phyloP scores from a whole-genome alignment of 345 rosid species.

The Citrus reticulata region DNA sequence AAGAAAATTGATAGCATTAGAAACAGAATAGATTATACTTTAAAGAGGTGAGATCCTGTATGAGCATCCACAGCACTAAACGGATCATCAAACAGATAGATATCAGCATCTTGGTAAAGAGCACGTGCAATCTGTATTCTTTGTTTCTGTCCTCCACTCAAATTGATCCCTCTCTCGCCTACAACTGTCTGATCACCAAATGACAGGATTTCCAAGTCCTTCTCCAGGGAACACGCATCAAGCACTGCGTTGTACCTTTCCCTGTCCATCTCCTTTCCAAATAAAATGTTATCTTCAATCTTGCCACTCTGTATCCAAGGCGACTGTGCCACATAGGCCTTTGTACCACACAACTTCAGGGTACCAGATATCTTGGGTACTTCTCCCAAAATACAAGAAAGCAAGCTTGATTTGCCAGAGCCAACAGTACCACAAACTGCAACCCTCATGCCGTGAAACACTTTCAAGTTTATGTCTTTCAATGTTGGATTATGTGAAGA shows the following conservation, averaged over 20 bases:
- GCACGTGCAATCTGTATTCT: constrained; percentile 85
- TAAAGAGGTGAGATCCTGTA: constrained; percentile 80
- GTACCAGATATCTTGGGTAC: constrained; percentile 63
- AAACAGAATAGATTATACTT: constrained; percentile 29
- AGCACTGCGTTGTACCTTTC: constrained; percentile 55
- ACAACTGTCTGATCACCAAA: constrained; percentile 80
- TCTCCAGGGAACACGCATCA: constrained; percentile 66
- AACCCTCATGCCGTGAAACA: constrained; percentile 54
- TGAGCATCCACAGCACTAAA: constrained; percentile 93
- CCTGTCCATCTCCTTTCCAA: constrained; percentile 67
- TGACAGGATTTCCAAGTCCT: constrained; percentile 68
- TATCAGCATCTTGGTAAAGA: constrained; percentile 80
- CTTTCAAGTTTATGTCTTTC: constrained; percentile 50
- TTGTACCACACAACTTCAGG: constrained; percentile 57
- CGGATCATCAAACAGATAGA: constrained; percentile 86
- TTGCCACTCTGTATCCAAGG: constrained; percentile 92
- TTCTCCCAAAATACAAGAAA: constrained; percentile 71
- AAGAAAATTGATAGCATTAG: neutral
- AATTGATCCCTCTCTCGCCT: constrained; percentile 85
- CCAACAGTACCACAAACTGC: constrained; percentile 84
- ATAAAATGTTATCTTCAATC: constrained; percentile 79
- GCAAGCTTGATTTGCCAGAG: constrained; percentile 75
- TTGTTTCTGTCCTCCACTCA: constrained; percentile 92
- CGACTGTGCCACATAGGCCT: constrained; percentile 77
- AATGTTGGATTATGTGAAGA: constrained; percentile 42